Conservation (phyloP, 2,329 filamentous ascomycete genomes). For the Cercospora sp. region DNA sequence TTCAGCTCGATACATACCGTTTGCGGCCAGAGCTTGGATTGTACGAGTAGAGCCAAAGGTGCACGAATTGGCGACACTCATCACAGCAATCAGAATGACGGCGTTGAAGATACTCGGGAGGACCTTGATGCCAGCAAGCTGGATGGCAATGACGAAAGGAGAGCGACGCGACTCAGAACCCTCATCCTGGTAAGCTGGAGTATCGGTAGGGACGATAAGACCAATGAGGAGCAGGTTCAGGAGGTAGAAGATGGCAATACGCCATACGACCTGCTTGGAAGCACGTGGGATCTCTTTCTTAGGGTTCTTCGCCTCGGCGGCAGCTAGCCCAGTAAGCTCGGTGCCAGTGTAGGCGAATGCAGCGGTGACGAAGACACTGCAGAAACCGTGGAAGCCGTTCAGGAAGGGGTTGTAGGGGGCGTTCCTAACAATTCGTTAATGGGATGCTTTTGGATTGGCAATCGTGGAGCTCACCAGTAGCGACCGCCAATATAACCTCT, state of each 20-base stretch:
- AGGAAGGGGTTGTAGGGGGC: slow-evolving; percentile 22
- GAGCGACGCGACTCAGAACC: slow-evolving; percentile 43
- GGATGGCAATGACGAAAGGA: slow-evolving; percentile 72
- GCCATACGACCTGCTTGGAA: slow-evolving; percentile 38
- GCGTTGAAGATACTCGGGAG: slow-evolving; percentile 75
- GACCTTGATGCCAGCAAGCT: slow-evolving; percentile 65
- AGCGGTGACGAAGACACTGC: slow-evolving; percentile 63
- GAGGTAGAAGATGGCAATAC: slow-evolving; percentile 38
- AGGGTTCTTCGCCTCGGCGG: slow-evolving; percentile 56
- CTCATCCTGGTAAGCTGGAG: slow-evolving; percentile 51
- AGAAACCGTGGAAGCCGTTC: slow-evolving; percentile 56
- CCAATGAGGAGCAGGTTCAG: slow-evolving; percentile 36
- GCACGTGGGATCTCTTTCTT: slow-evolving; percentile 43
- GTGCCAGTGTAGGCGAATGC: slow-evolving; percentile 64
- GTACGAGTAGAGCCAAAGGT: slow-evolving; percentile 61
- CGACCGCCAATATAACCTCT: slow-evolving; percentile 36
- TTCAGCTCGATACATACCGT: slow-evolving; percentile 40
- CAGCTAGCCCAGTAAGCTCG: slow-evolving; percentile 66
- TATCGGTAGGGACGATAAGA: slow-evolving; percentile 36
- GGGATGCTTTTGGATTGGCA: not conserved
- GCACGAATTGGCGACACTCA: slow-evolving; percentile 59
- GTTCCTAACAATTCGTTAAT: slow-evolving; percentile 1
- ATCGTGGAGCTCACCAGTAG: slow-evolving; percentile 28
- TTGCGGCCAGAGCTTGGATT: slow-evolving; percentile 48
- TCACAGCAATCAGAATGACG: slow-evolving; percentile 65